Evolutionary conservation across 352 stramenopile species (phyloP).

Genomic region (Globisporangium alternatum): DNA sequence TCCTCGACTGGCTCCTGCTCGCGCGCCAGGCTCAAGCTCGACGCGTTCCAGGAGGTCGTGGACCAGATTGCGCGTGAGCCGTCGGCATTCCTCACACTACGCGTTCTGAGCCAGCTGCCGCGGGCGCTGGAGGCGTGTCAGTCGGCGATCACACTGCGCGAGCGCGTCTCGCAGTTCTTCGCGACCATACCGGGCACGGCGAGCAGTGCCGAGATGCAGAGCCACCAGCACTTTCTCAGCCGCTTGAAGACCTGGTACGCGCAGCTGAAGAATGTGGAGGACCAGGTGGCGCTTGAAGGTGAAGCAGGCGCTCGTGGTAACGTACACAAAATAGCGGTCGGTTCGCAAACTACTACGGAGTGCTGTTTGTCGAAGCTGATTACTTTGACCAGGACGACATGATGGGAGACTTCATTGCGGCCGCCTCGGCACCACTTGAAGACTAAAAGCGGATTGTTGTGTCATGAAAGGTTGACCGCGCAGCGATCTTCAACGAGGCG

Average conservation of each 20-base stretch:
- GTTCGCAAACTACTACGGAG: slow-evolving; percentile 26
- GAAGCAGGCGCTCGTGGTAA: background rate
- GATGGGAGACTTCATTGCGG: background rate
- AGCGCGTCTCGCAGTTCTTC: slow-evolving; percentile 23
- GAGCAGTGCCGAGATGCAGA: background rate
- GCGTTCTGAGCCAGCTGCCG: slow-evolving; percentile 18
- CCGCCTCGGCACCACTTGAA: background rate
- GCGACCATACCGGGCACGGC: background rate
- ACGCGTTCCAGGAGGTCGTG: slow-evolving; percentile 12
- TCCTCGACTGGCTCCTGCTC: slow-evolving; percentile 23
- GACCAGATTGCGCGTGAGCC: slow-evolving; percentile 14
- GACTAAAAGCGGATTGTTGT: background rate
- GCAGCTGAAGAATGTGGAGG: background rate
- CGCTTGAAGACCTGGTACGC: slow-evolving; percentile 2
- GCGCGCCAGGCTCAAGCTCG: slow-evolving; percentile 5
- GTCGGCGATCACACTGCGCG: slow-evolving; percentile 19
- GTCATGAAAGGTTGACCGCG: slow-evolving; percentile 2
- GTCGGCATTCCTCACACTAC: slow-evolving; percentile 13
- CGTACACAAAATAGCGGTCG: background rate
- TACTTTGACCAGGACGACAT: slow-evolving; percentile 15
- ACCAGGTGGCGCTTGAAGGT: background rate
- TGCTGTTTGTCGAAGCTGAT: slow-evolving; percentile 21
- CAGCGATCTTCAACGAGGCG: slow-evolving; percentile 18
- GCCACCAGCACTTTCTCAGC: background rate
- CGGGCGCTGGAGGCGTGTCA: slow-evolving; percentile 23